Base-by-base conservation (phyloP, 495 filamentous ascomycete species). In the Penicillium simplicissimum region DNA sequence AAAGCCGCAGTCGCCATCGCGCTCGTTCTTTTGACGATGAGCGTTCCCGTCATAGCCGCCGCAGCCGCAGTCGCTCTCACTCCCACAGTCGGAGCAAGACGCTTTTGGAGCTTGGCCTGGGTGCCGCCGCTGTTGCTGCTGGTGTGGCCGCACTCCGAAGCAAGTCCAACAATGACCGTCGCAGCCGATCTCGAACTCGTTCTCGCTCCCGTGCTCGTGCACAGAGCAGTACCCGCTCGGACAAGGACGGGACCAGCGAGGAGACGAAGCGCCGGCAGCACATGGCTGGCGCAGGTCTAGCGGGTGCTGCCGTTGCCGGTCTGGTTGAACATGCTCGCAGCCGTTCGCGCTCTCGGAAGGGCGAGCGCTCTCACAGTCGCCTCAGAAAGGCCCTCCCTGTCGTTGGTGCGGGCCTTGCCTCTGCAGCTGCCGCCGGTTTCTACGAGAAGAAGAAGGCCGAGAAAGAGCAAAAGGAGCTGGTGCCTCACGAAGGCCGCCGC, bases 41-140 rank as follows among this genome's bases (percentile, higher is more conserved):
- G 62, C 66, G 75, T 69, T 76, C 73, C 54, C 72, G 74, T 10
- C 71, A 76, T 57, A 71, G 71, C 31, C 71, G 67, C 49, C 78
- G 75, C 48, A 64, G 76, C 23, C 72, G 75, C 49, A 69, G 73
- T 52, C 76, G 77, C 34, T 87, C 84, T 4, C 81, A 85, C 45
- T 87, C 85, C 6, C 81, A 79, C 48, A 84, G 82, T 3, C 79
- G 82, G 17, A 77, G 73, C 0, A 82, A 81, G 67, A 81, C 89
- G 52, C 81, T 92, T 35, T 85, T 88, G 40, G 89, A 87, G 40
- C 75, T 93, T 19, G 91, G 89, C 21, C 84, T 93, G 51, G 91
- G 92, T 52, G 91, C 91, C 28, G 91, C 90, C 17, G 88, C 92
- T 42, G 83, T 93, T 37, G 93, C 90, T 51, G 87, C 91, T 31